Base-by-base conservation (phyloP, 2,329 filamentous ascomycete genomes). In the Cylindrodendrum hubeiense region DNA sequence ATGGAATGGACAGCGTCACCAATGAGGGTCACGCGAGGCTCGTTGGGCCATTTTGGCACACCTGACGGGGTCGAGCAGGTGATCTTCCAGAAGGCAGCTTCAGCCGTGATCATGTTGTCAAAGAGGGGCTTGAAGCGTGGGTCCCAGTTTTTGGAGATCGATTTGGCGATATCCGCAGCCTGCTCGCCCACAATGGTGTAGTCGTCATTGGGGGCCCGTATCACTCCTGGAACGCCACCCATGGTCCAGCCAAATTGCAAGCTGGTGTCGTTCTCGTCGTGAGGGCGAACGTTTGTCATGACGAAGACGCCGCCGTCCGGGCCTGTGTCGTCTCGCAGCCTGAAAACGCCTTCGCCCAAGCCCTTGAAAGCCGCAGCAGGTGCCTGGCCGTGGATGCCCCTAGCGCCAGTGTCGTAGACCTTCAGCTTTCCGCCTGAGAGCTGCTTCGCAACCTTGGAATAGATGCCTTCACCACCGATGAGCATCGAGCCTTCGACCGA, bases 71-170 rank as follows among this genome's bases (percentile, higher is more conserved):
- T 84, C 0, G 87, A 90, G 68, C 87, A 90, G 2, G 88, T 90
- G 51, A 91, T 90, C 70, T 90, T 91, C 87, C 88, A 90, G 68
- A 91, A 91, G 0, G 89, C 88, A 0, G 89, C 86, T 67, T 91
- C 86, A 0, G 76, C 67, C 60, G 84, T 85, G 5, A 79, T 74
- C 86, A 90, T 90, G 37, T 89, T 70, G 6, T 90, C 86, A 63
- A 91, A 86, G 0, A 91, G 76, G 1, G 87, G 82, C 73, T 81
- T 84, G 49, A 91, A 77, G 3, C 84, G 81, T 13, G 85, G 80
- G 71, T 89, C 82, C 89, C 89, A 91, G 34, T 85, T 74, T 17
- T 78, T 73, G 0, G 86, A 85, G 1, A 91, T 75, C 1, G 76
- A 72, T 74, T 85, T 87, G n/a, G 88, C 87, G 2, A 91, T 83